These are phyloP conservation scores for Setomelanomma holmii DNA, from an alignment of 2,329 filamentous ascomycete species.

Conservation along the genomic window DNA sequence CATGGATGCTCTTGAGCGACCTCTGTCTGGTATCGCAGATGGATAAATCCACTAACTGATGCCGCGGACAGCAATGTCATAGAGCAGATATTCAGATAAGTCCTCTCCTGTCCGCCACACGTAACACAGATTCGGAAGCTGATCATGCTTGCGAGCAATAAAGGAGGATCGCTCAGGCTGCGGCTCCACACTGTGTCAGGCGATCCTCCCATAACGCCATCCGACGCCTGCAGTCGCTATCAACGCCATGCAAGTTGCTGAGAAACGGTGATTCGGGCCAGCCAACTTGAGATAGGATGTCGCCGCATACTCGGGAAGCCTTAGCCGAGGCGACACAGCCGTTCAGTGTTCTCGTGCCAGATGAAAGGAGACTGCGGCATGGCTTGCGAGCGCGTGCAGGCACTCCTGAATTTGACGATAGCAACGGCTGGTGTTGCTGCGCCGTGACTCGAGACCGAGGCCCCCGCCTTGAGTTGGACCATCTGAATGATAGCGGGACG, in stretches of 20 bases:
- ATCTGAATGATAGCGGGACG: conserved; percentile 9
- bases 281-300: conserved; percentile 17
- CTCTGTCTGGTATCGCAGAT: neutral
- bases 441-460: conserved; percentile 11
- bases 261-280: conserved; percentile 4
- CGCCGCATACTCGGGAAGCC: conserved; percentile 6
- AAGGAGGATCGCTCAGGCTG: conserved; percentile 6
- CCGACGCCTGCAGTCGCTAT: conserved; percentile 10
- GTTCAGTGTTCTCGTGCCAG: conserved; percentile 4
- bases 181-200: conserved; percentile 12
- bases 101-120: conserved; percentile 1
- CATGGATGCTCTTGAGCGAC: neutral
- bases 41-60: conserved; percentile 5
- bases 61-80: neutral
- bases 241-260: conserved; percentile 16
- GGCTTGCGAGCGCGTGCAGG: conserved; percentile 7
- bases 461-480: conserved; percentile 10
- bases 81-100: neutral
- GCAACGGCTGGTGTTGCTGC: conserved; percentile 3
- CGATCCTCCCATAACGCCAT: conserved; percentile 15
- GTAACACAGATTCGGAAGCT: conserved; percentile 28
- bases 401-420: conserved; percentile 5
- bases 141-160: conserved; percentile 17
- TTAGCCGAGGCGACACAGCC: conserved; percentile 16
- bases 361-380: conserved; percentile 25